Conservation (phyloP, 78 protist genomes). For the Polysphondylium violaceum region DNA sequence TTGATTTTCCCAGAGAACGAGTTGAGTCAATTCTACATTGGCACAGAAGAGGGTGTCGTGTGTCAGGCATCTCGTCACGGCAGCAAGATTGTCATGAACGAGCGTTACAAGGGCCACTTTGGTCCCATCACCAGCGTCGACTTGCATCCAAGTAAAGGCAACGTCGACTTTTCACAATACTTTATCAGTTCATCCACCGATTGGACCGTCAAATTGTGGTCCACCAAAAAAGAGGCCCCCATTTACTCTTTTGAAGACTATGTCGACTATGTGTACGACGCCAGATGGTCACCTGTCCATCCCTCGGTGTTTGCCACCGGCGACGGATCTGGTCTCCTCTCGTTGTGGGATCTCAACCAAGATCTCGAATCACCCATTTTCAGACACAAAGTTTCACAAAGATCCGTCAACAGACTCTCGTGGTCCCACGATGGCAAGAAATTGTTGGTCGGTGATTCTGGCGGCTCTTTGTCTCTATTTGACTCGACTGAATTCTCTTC, state of each 20-base stretch:
- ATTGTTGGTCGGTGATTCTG: slow-evolving; percentile 74
- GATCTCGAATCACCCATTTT: slow-evolving; percentile 59
- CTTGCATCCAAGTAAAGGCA: slow-evolving; percentile 83
- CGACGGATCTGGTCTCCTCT: slow-evolving; percentile 84
- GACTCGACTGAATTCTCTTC: slow-evolving; percentile 57
- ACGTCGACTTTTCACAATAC: slow-evolving; percentile 74
- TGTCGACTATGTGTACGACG: slow-evolving; percentile 89
- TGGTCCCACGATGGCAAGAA: slow-evolving; percentile 78
- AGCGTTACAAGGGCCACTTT: slow-evolving; percentile 73
- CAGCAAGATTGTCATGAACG: slow-evolving; percentile 40
- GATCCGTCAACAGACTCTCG: slow-evolving; percentile 47
- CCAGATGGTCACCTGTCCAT: slow-evolving; percentile 90
- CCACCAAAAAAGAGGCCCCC: slow-evolving; percentile 57
- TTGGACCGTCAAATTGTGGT: slow-evolving; percentile 91
- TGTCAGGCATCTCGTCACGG: slow-evolving; percentile 80
- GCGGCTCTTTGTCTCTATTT: slow-evolving; percentile 57
- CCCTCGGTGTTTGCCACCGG: slow-evolving; percentile 88
- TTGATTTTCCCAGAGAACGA: slow-evolving; percentile 83
- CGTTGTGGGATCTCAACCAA: slow-evolving; percentile 84
- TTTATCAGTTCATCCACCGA: slow-evolving; percentile 86
- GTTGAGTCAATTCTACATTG: slow-evolving; percentile 79
- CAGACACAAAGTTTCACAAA: slow-evolving; percentile 40
- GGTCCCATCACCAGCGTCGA: slow-evolving; percentile 87
- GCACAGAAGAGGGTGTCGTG: slow-evolving; percentile 88
- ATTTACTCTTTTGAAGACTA: slow-evolving; percentile 85